Evolutionary conservation across 305 asterid species (phyloP).

Genomic region (Fraxinus platypoda): DNA sequence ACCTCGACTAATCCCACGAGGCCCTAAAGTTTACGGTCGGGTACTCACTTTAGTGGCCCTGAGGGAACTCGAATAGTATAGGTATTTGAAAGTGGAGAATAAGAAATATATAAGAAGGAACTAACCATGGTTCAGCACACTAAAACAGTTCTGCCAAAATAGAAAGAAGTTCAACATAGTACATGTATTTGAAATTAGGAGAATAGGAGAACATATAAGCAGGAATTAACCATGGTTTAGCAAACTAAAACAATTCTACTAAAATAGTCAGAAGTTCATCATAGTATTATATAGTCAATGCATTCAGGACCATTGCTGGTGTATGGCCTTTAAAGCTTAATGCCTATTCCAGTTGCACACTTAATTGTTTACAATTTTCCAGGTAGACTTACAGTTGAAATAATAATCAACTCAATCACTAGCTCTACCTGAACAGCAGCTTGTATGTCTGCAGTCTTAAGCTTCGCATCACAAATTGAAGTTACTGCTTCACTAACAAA

Average conservation of each 20-base stretch:
- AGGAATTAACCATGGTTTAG: background rate
- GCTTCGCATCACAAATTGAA: conserved; percentile 96
- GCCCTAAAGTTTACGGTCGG: no score
- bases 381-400: background rate
- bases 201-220: background rate
- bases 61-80: background rate
- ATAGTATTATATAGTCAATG: background rate
- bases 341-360: background rate
- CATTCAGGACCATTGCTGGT: background rate
- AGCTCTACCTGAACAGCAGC: conserved; percentile 88
- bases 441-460: conserved; percentile 85
- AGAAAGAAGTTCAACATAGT: background rate
- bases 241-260: background rate
- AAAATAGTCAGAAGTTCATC: background rate
- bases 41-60: no score
- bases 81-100: background rate
- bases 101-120: background rate
- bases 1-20: no score
- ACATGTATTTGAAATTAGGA: background rate
- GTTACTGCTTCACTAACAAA: conserved; percentile 98
- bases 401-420: conserved; percentile 13
- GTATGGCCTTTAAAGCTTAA: background rate
- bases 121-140: background rate
- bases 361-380: background rate
- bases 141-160: background rate